These are phyloP conservation scores for Jaapia argillacea DNA, from an alignment of 768 basidiomycete genomes.

Conservation along the genomic window DNA sequence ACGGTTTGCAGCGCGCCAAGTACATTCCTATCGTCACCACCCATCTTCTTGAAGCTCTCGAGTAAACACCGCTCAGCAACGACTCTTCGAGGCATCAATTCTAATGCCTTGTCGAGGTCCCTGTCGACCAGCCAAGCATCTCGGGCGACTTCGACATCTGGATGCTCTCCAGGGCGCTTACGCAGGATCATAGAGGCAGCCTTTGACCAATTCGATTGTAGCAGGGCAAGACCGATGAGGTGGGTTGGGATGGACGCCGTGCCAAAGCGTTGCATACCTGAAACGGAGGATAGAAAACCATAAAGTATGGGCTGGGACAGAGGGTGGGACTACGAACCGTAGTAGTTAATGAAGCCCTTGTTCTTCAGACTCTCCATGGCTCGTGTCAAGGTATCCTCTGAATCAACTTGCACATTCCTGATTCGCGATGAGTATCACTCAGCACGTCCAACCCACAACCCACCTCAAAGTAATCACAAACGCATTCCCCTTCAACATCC, in stretches of 20 bases:
- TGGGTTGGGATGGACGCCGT: constrained; percentile 96
- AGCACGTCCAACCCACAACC: constrained; percentile 9
- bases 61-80: constrained; percentile 91
- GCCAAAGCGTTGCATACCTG: constrained; percentile 98
- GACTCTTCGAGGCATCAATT: constrained; percentile 80
- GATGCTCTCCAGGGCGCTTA: constrained; percentile 83
- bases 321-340: constrained; percentile 43
- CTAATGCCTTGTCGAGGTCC: constrained; percentile 73
- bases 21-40: constrained; percentile 69
- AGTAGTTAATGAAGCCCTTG: constrained; percentile 96
- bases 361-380: constrained; percentile 70
- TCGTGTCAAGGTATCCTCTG: constrained; percentile 58
- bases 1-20: constrained; percentile 85
- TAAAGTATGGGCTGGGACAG: no score
- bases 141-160: constrained; percentile 77
- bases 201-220: constrained; percentile 84
- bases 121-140: constrained; percentile 83
- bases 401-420: constrained; percentile 81
- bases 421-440: neutral
- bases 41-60: constrained; percentile 80
- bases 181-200: constrained; percentile 79
- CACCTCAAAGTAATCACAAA: constrained; percentile 93
- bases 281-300: neutral
- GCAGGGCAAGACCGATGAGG: constrained; percentile 81
- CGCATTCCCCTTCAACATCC: constrained; percentile 93